Conservation (phyloP, 2,329 filamentous ascomycete species). For the Verticillium albo-atrum region DNA sequence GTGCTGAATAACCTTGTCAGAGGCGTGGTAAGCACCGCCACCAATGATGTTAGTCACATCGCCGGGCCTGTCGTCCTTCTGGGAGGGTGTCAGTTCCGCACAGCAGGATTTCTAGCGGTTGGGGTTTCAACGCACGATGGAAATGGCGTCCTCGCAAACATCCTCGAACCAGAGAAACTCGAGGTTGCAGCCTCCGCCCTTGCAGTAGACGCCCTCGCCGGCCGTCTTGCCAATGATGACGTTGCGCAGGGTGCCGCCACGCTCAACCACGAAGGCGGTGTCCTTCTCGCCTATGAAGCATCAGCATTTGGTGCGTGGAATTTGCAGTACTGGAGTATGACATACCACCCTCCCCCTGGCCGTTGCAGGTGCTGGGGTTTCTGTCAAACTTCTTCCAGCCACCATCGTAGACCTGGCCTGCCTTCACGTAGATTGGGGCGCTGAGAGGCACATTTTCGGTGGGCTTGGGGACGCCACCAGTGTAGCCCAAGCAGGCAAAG, state of each 20-base stretch:
- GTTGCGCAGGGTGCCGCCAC: slow-evolving; percentile 15
- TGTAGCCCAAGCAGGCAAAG: slow-evolving; percentile 21
- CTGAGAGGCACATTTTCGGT: slow-evolving; percentile 21
- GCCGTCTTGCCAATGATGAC: slow-evolving; percentile 15
- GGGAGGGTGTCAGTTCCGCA: neutral
- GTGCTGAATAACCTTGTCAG: slow-evolving; percentile 34
- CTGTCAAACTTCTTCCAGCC: slow-evolving; percentile 27
- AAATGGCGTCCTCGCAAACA: slow-evolving; percentile 20
- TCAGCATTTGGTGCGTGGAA: neutral
- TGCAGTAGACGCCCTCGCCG: slow-evolving; percentile 21
- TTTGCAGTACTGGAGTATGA: neutral
- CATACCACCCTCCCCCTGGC: slow-evolving; percentile 31
- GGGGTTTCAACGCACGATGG: slow-evolving; percentile 4
- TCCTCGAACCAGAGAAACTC: slow-evolving; percentile 21
- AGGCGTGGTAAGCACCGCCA: slow-evolving; percentile 31
- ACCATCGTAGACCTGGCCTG: slow-evolving; percentile 22
- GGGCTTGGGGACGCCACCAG: slow-evolving; percentile 22
- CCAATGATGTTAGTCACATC: slow-evolving; percentile 27
- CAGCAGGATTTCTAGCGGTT: neutral
- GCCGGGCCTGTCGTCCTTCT: slow-evolving; percentile 16
- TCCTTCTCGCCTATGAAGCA: slow-evolving; percentile 9
- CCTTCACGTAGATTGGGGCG: slow-evolving; percentile 22
- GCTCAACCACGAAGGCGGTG: slow-evolving; percentile 15
- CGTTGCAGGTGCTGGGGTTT: slow-evolving; percentile 28
- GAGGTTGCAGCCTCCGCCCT: slow-evolving; percentile 19